phyloP scores from a whole-genome alignment of 257 asterid genomes.

The Solanum megistacrolobum region DNA sequence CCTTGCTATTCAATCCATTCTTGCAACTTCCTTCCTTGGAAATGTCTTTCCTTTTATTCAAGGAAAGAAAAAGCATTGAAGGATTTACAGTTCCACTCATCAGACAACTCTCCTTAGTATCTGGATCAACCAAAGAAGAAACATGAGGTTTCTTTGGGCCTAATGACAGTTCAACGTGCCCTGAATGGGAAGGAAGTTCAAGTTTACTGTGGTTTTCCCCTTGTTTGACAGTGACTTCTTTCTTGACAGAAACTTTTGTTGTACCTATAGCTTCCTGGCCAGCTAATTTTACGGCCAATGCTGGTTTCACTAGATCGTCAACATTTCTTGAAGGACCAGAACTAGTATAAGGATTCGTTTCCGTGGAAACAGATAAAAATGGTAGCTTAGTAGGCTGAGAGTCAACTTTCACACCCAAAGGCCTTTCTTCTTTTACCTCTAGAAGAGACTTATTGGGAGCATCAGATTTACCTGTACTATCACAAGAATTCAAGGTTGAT shows the following conservation, averaged over 20 bases:
- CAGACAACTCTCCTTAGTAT: constrained; percentile 1
- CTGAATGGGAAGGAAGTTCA: constrained; percentile 17
- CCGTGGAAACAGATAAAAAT: constrained; percentile 13
- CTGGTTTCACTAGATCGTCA: constrained; percentile 10
- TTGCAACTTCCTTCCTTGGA: constrained; percentile 12
- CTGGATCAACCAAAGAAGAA: constrained; percentile 14
- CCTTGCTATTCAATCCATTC: constrained; percentile 3
- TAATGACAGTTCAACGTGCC: constrained; percentile 29
- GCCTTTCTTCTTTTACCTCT: constrained; percentile 23
- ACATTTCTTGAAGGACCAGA: constrained; percentile 10
- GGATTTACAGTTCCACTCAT: constrained; percentile 34
- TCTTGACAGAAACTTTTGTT: constrained; percentile 17
- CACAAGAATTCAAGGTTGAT: constrained; percentile 4
- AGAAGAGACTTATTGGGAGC: constrained; percentile 13
- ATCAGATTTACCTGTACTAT: constrained; percentile 19
- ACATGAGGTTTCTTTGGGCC: constrained; percentile 23
- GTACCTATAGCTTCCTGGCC: constrained; percentile 12
- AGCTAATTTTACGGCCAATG: constrained; percentile 12
- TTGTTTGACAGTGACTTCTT: constrained; percentile 24
- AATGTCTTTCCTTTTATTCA: constrained; percentile 15
- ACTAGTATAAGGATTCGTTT: constrained; percentile 7
- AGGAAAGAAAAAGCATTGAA: constrained; percentile 36
- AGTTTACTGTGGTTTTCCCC: constrained; percentile 16
- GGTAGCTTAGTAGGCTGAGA: constrained; percentile 10
- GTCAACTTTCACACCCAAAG: background rate